Evolutionary conservation across 2,329 filamentous ascomycete species (phyloP).

Genomic region (Phialocephala subalpina): DNA sequence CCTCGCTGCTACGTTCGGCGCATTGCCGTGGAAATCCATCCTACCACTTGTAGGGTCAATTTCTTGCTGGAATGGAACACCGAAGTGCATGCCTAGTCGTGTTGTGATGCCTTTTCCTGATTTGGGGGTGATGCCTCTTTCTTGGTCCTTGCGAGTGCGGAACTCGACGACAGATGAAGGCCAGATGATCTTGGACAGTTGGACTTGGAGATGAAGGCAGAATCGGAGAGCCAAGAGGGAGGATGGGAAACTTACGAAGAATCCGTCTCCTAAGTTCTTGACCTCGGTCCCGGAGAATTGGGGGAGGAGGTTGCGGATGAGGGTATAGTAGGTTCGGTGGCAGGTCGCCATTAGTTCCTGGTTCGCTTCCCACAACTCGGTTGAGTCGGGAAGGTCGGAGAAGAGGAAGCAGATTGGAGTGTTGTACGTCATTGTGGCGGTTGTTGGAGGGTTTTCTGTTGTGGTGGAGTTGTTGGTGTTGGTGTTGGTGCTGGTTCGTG

Average conservation of each 20-base stretch:
- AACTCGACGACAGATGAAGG: conserved; percentile 6
- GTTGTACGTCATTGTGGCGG: not conserved
- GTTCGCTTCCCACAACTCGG: conserved; percentile 14
- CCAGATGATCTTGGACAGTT: not conserved
- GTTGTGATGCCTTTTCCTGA: conserved; percentile 7
- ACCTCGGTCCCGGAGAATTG: conserved; percentile 20
- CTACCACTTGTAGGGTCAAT: conserved; percentile 11
- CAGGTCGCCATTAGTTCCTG: conserved; percentile 4
- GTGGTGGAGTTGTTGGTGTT: not conserved
- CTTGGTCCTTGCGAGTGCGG: not conserved
- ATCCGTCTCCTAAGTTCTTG: conserved; percentile 25
- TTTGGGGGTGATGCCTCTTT: not conserved
- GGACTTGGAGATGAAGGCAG: conserved; percentile 14
- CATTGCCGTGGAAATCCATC: conserved; percentile 20
- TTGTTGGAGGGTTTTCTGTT: not conserved
- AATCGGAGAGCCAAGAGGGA: conserved; percentile 8
- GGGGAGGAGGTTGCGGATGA: conserved; percentile 12
- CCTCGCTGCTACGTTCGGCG: conserved; percentile 19
- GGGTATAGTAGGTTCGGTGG: conserved; percentile 11
- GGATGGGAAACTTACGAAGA: conserved; percentile 13
- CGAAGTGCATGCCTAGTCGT: conserved; percentile 25
- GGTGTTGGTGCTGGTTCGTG: not conserved
- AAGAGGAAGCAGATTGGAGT: conserved; percentile 14
- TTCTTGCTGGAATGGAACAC: not conserved
- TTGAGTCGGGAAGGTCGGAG: conserved; percentile 29